Evolutionary conservation across 305 asterid species (phyloP).

Genomic region (Coffea humblotiana): DNA sequence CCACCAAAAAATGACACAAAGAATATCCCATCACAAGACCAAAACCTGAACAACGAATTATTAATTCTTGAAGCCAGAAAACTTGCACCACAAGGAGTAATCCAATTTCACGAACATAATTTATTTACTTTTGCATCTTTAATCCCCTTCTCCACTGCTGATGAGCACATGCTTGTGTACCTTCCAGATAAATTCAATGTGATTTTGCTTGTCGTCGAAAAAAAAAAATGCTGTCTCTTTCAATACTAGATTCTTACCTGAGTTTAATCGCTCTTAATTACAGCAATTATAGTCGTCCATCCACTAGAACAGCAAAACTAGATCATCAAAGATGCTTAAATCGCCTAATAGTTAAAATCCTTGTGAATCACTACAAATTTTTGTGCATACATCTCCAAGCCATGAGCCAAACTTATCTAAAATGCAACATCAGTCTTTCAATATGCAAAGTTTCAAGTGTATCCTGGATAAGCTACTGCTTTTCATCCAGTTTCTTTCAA

Average conservation of each 20-base stretch:
- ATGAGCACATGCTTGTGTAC: not conserved
- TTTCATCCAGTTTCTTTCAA: not conserved
- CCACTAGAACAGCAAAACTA: not conserved
- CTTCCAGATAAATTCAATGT: not conserved
- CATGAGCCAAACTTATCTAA: not conserved
- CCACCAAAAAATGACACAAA: not conserved
- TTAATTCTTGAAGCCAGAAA: not conserved
- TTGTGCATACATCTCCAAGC: not conserved
- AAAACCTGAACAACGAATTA: not conserved
- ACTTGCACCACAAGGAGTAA: constrained; percentile 1
- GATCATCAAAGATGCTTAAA: not conserved
- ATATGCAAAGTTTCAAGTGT: not conserved
- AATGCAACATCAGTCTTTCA: not conserved
- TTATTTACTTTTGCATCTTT: not conserved
- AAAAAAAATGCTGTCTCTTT: not conserved
- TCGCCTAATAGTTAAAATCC: not conserved
- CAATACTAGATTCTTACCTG: not conserved
- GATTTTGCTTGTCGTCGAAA: not conserved
- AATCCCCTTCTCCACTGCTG: not conserved
- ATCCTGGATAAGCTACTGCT: not conserved
- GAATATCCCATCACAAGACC: not conserved
- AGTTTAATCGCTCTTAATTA: not conserved
- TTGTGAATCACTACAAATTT: not conserved
- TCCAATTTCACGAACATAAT: not conserved
- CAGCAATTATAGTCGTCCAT: not conserved